These are phyloP conservation scores for Glarea lozoyensis DNA, from an alignment of 495 filamentous ascomycete genomes.

Conservation along the genomic window DNA sequence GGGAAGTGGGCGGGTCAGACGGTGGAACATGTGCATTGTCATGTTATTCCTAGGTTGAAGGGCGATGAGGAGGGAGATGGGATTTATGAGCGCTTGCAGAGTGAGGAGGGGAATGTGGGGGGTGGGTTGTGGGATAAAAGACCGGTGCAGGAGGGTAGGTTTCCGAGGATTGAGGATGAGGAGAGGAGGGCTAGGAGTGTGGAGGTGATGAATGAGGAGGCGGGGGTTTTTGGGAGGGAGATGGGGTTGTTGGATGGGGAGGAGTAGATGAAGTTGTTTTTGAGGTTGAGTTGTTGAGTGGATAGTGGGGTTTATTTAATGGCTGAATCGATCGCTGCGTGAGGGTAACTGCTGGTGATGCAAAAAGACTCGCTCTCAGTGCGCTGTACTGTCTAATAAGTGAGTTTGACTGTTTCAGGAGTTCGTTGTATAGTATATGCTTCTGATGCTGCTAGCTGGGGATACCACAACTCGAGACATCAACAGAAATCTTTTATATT, in stretches of 20 bases:
- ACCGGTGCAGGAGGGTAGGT: slow-evolving; percentile 34
- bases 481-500: too few relatives aligned
- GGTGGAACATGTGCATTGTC: slow-evolving; percentile 85
- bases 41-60: slow-evolving; percentile 73
- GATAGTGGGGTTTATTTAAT: too few relatives aligned
- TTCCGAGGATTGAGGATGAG: slow-evolving; percentile 54
- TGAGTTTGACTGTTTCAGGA: too few relatives aligned
- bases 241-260: slow-evolving; percentile 24
- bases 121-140: slow-evolving; percentile 42
- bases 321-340: too few relatives aligned
- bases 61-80: slow-evolving; percentile 42
- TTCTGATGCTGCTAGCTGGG: too few relatives aligned
- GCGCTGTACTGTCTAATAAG: too few relatives aligned
- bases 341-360: too few relatives aligned
- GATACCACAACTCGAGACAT: too few relatives aligned
- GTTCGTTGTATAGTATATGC: too few relatives aligned
- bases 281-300: too few relatives aligned
- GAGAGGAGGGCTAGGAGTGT: slow-evolving; percentile 56
- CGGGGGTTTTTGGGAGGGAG: slow-evolving; percentile 44
- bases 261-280: background rate
- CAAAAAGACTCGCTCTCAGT: too few relatives aligned
- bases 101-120: slow-evolving; percentile 78
- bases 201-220: slow-evolving; percentile 77
- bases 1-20: slow-evolving; percentile 80
- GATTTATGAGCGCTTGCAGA: slow-evolving; percentile 76